Evolutionary conservation across 1,139 yeast genomes (phyloP).

Genomic region (Meyerozyma guilliermondii): DNA sequence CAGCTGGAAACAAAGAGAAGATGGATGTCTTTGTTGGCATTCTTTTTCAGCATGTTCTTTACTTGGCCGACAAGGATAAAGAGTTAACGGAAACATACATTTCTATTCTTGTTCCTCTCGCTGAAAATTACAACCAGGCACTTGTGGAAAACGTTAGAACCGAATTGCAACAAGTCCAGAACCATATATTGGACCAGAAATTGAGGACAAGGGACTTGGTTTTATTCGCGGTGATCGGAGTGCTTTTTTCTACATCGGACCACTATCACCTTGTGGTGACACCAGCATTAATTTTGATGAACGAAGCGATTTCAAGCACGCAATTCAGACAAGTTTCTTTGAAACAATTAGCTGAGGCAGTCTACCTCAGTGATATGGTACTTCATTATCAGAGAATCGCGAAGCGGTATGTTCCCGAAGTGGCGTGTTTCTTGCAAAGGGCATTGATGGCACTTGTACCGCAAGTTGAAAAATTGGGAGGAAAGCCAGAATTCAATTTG

Average conservation of each 20-base stretch:
- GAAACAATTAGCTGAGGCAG: slow-evolving; percentile 39
- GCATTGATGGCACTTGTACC: slow-evolving; percentile 45
- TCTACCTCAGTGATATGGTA: slow-evolving; percentile 60
- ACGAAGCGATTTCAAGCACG: slow-evolving; percentile 50
- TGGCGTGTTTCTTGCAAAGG: slow-evolving; percentile 54
- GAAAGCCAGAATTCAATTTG: neutral
- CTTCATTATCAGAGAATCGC: slow-evolving; percentile 74
- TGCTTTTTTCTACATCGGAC: slow-evolving; percentile 87
- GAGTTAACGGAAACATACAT: slow-evolving; percentile 38
- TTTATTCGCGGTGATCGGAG: slow-evolving; percentile 66
- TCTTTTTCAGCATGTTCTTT: slow-evolving; percentile 58
- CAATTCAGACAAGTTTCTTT: slow-evolving; percentile 41
- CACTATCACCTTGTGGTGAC: slow-evolving; percentile 90
- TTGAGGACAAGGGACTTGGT: slow-evolving; percentile 53
- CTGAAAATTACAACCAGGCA: slow-evolving; percentile 61
- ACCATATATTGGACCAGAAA: slow-evolving; percentile 29
- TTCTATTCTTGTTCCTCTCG: slow-evolving; percentile 49
- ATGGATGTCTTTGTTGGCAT: slow-evolving; percentile 62
- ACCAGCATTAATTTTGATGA: slow-evolving; percentile 70
- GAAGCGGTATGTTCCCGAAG: slow-evolving; percentile 80
- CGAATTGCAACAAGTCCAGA: slow-evolving; percentile 42
- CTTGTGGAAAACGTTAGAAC: slow-evolving; percentile 46
- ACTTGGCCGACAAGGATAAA: slow-evolving; percentile 33
- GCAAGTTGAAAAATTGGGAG: slow-evolving; percentile 23
- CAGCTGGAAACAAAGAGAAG: slow-evolving; percentile 76